phyloP scores from a whole-genome alignment of 345 rosid species.

The Triadica sebifera region DNA sequence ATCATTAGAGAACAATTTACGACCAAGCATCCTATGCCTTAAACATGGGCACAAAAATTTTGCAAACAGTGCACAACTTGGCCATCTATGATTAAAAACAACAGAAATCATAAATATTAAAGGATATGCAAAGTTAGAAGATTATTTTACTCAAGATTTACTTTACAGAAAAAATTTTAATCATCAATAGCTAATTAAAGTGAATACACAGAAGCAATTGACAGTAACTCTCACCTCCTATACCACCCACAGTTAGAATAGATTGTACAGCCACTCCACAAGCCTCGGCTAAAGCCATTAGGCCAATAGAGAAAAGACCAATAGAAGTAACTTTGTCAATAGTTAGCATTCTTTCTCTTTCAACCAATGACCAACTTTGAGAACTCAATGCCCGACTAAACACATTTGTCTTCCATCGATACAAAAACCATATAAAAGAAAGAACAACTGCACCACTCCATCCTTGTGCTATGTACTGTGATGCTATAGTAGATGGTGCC shows the following conservation, averaged over 20 bases:
- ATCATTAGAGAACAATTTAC: no score
- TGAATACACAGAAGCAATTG: conserved; percentile 13
- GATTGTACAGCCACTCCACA: conserved; percentile 97
- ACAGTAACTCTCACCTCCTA: conserved; percentile 62
- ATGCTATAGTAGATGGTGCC: conserved; percentile 79
- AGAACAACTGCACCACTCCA: conserved; percentile 77
- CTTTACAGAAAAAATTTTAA: conserved; percentile 3
- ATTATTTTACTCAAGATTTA: neutral
- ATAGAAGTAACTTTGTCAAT: conserved; percentile 78
- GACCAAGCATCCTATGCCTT: neutral
- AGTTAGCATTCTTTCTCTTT: conserved; percentile 64
- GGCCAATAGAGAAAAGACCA: conserved; percentile 70
- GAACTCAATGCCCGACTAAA: conserved; percentile 51
- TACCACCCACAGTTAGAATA: conserved; percentile 88
- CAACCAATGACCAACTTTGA: conserved; percentile 43
- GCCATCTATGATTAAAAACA: neutral
- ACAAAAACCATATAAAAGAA: conserved; percentile 82
- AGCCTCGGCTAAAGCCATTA: conserved; percentile 90
- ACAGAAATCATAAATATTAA: neutral
- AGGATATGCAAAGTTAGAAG: neutral
- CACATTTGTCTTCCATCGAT: conserved; percentile 80
- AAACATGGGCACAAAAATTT: neutral
- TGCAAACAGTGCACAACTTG: neutral
- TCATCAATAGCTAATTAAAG: conserved; percentile 3
- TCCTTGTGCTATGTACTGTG: conserved; percentile 61